Conservation (phyloP, 2,329 filamentous ascomycete species). For the Dothideomycetes sp. region DNA sequence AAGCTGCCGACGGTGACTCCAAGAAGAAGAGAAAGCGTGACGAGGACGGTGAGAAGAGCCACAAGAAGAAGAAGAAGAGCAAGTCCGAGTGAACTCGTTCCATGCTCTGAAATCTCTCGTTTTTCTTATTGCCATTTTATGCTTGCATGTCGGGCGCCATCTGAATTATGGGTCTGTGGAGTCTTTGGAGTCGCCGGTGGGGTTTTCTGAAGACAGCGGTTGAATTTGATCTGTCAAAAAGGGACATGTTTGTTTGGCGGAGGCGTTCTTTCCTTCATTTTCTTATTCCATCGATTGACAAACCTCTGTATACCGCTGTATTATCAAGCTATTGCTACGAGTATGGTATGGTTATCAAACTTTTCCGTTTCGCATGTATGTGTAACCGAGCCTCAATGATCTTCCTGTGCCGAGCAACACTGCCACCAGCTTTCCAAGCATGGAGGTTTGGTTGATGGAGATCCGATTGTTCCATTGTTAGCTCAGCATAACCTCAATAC, state of each 20-base stretch:
- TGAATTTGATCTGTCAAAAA: constrained; percentile 10
- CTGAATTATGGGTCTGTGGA: constrained; percentile 11
- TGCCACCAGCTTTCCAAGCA: too few relatives aligned
- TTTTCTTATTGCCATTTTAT: constrained; percentile 10
- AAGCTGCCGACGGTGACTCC: constrained; percentile 9
- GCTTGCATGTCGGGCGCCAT: constrained; percentile 13
- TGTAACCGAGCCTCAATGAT: too few relatives aligned
- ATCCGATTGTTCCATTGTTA: too few relatives aligned
- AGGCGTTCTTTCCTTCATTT: constrained; percentile 11
- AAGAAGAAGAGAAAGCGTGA: constrained; percentile 15
- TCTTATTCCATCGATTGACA: constrained; percentile 6
- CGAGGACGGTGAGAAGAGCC: constrained; percentile 15
- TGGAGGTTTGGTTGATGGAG: too few relatives aligned
- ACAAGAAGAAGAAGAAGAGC: constrained; percentile 19
- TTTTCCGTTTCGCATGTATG: too few relatives aligned
- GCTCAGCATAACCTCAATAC: too few relatives aligned
- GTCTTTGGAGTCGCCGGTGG: constrained; percentile 11
- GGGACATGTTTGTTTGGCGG: constrained; percentile 6
- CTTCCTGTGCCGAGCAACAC: too few relatives aligned
- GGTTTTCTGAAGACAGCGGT: constrained; percentile 12
- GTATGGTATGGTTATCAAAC: too few relatives aligned
- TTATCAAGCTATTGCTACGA: constrained; percentile 1
- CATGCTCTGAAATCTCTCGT: neutral
- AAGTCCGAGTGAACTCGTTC: constrained; percentile 12
- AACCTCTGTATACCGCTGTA: constrained; percentile 13